Base-by-base conservation (phyloP, 495 filamentous ascomycete species). In the Penicillium crystallinum region DNA sequence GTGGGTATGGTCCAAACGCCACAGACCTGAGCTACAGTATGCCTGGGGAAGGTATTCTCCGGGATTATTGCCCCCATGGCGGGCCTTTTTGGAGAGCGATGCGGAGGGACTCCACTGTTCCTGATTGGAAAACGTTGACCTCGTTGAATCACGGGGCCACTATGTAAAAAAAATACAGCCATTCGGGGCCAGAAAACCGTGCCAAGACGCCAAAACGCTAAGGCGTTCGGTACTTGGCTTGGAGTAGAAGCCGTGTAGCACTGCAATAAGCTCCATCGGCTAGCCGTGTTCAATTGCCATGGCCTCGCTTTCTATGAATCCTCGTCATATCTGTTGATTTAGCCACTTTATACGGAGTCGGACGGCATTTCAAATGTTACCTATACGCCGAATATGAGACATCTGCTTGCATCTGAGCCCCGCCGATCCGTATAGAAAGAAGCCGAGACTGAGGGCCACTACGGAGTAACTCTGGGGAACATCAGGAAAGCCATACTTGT, bases 261-360 rank as follows among this genome's bases (percentile, higher is more conserved):
- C 27, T 43, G 39, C 17, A 25, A 34, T 12, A 49, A 33, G n/a
- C 22, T 9, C 15, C 15, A 15, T 57, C n/a, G 62, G 62, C 56
- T 63, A 53, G 30, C 54, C 56, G 59, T 53, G 23, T 22, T 55
- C 52, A 65, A 60, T 17, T 65, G 62, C 59, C 59, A 59, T 41
- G 23, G 23, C 44, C 35, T 46, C 17, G n/a, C 41, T 23, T 30
- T 30, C 37, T 43, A 49, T 22, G 29, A 40, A 37, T 23, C 44
- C 19, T 17, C 30, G 46, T 52, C 46, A 54, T 46, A 54, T 29
- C 4, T 9, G n/a, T 21, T 23, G 31, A 0, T 11, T 47, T 36
- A 47, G 31, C 19, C 41, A 39, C 25, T 22, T 34, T 34, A 5
- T 2, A 11, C 31, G 12, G 4, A 34, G 2, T 34, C 1, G 6